Conservation (phyloP, 441 rosid species). For the Gossypium gossypioides region DNA sequence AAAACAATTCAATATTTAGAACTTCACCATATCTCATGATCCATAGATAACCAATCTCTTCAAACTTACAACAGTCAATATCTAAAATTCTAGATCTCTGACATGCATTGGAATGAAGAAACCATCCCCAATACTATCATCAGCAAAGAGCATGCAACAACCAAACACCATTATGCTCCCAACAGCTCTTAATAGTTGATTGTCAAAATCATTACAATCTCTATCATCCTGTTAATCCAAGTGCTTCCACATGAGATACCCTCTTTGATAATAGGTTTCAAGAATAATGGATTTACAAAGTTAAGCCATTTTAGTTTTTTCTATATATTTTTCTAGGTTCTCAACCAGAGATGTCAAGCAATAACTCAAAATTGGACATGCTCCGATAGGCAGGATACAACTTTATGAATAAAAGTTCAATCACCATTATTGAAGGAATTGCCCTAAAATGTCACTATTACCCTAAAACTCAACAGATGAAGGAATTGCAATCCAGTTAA, state of each 20-base stretch:
- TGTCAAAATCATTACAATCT: neutral
- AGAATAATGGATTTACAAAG: neutral
- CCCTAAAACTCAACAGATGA: neutral
- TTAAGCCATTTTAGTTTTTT: neutral
- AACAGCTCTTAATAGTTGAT: neutral
- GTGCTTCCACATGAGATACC: neutral
- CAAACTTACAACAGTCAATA: neutral
- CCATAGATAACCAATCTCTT: no score
- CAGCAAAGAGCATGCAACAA: neutral
- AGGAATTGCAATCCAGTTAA: neutral
- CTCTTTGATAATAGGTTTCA: neutral
- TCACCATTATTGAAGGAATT: no score
- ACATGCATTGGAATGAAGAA: neutral
- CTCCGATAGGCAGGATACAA: neutral
- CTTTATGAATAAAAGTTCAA: neutral
- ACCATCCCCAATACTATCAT: neutral
- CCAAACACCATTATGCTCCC: neutral
- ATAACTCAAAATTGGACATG: neutral
- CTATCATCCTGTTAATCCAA: neutral
- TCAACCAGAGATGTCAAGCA: neutral
- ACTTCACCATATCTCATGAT: neutral
- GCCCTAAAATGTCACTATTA: neutral
- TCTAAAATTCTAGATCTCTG: neutral
- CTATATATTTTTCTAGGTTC: neutral
- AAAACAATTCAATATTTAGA: neutral